Evolutionary conservation across 1,284 basidiomycete genomes (phyloP).

Genomic region (Somion occarium): DNA sequence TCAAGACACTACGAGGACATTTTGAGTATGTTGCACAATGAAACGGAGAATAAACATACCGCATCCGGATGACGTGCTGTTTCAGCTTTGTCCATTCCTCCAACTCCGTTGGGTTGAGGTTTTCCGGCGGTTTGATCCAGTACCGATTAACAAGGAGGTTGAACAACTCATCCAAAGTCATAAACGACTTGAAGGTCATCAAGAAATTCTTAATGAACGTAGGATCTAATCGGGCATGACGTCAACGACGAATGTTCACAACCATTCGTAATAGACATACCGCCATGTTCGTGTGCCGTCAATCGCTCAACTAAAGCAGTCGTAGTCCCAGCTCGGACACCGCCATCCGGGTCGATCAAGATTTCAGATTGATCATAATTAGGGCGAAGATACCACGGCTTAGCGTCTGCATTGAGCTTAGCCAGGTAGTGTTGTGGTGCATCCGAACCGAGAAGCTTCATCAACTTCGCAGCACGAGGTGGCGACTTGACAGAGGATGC

Average conservation of each 20-base stretch:
- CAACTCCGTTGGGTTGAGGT: constrained; percentile 59
- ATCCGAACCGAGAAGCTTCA: constrained; percentile 76
- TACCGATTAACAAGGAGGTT: constrained; percentile 86
- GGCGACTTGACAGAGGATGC: constrained; percentile 27
- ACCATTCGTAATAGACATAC: constrained; percentile 31
- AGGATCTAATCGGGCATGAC: constrained; percentile 46
- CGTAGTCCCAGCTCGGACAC: constrained; percentile 85
- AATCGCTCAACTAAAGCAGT: constrained; percentile 83
- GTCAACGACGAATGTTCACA: neutral
- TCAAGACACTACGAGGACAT: constrained; percentile 57
- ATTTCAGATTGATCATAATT: constrained; percentile 82
- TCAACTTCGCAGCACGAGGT: constrained; percentile 50
- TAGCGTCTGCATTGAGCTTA: constrained; percentile 48
- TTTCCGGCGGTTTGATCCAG: constrained; percentile 72
- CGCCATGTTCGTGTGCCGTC: constrained; percentile 84
- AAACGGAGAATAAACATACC: constrained; percentile 45
- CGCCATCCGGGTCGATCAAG: constrained; percentile 77
- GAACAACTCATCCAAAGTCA: constrained; percentile 80
- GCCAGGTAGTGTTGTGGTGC: constrained; percentile 44
- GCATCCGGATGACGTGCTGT: constrained; percentile 83
- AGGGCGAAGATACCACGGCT: constrained; percentile 84
- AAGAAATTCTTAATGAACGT: constrained; percentile 91
- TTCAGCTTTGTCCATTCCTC: constrained; percentile 87
- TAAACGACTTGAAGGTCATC: constrained; percentile 97
- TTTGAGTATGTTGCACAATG: neutral